phyloP scores from a whole-genome alignment of 2,329 filamentous ascomycete genomes.

The Lecanicillium sp. region DNA sequence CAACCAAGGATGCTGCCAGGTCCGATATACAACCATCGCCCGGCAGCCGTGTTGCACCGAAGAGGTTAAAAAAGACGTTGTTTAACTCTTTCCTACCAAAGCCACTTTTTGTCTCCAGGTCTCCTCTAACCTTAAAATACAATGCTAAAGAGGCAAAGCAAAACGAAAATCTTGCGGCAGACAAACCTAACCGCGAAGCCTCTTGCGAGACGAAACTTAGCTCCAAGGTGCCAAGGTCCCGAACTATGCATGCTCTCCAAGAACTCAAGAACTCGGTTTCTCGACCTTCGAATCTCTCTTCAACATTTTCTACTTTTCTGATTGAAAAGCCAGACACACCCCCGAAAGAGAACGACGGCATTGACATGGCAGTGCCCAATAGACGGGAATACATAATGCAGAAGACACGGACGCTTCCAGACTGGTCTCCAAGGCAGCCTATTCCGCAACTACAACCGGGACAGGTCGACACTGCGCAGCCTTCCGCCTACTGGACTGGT shows the following conservation, averaged over 20 bases:
- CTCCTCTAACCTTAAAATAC: no score
- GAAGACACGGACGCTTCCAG: conserved; percentile 5
- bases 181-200: background rate
- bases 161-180: background rate
- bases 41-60: no score
- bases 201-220: conserved; percentile 5
- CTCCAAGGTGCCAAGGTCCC: conserved; percentile 32
- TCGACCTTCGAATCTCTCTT: conserved; percentile 12
- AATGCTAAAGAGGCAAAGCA: background rate
- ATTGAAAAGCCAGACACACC: background rate
- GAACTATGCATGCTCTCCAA: conserved; percentile 36
- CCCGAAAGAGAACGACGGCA: conserved; percentile 2
- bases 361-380: conserved; percentile 10
- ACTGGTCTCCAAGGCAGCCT: no score
- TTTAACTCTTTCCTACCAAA: no score
- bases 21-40: no score
- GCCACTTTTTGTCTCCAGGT: no score
- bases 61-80: no score
- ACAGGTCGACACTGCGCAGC: conserved; percentile 33
- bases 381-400: conserved; percentile 14
- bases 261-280: conserved; percentile 38
- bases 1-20: no score
- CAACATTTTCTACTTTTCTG: background rate
- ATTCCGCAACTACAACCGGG: background rate
- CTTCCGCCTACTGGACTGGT: conserved; percentile 52